phyloP scores from a whole-genome alignment of 805 yeast species.

The Groenewaldozyma tartarivorans region DNA sequence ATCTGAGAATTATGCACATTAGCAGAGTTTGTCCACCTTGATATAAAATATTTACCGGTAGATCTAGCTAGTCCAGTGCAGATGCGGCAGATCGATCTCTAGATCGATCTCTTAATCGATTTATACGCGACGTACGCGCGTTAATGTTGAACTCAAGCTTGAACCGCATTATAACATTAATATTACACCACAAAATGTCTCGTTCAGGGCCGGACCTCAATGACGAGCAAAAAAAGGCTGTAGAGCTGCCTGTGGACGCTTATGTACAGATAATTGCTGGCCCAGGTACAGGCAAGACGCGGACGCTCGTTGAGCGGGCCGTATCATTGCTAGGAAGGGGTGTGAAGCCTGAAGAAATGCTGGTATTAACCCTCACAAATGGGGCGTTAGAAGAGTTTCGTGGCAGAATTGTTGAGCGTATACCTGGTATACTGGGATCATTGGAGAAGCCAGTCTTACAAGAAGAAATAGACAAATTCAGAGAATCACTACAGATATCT shows the following conservation, averaged over 20 bases:
- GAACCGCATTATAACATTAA: too few relatives aligned
- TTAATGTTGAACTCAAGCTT: too few relatives aligned
- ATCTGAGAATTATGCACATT: too few relatives aligned
- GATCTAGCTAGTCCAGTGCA: too few relatives aligned
- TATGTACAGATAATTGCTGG: conserved; percentile 48
- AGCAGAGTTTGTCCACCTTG: too few relatives aligned
- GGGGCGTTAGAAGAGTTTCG: conserved; percentile 83
- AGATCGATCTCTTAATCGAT: too few relatives aligned
- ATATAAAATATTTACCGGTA: too few relatives aligned
- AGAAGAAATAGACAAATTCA: background rate
- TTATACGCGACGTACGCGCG: too few relatives aligned
- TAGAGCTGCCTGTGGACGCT: conserved; percentile 5
- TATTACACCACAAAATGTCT: too few relatives aligned
- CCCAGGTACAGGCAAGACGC: conserved; percentile 73
- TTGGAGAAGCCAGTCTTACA: conserved; percentile 30
- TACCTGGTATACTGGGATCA: too few relatives aligned
- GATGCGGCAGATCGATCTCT: too few relatives aligned
- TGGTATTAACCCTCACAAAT: conserved; percentile 88
- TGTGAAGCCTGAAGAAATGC: conserved; percentile 51
- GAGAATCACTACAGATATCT: conserved; percentile 47
- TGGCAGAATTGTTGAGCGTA: conserved; percentile 38
- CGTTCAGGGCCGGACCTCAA: conserved; percentile 9
- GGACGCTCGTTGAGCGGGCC: conserved; percentile 69
- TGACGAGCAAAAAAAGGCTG: conserved; percentile 12
- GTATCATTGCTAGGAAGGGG: conserved; percentile 46